Percentiles rank a stretch among this genome's conserved stretches.
These are phyloP conservation scores for Rostrohypoxylon terebratum DNA, from an alignment of 495 filamentous ascomycete genomes.

Conservation along the genomic window DNA sequence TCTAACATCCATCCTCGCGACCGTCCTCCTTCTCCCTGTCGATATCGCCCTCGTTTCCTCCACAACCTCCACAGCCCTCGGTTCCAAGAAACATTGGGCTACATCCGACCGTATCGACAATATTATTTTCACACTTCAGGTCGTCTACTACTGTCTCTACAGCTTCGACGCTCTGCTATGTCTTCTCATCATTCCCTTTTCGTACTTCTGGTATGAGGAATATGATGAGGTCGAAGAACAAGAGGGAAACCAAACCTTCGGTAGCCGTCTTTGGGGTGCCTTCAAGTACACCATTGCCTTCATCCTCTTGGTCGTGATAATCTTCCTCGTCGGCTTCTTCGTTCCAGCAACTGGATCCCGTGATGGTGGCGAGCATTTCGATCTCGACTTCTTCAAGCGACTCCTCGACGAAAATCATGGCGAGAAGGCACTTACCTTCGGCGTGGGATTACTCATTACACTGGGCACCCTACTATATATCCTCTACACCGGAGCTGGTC, in stretches of 20 bases:
- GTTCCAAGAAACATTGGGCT: constrained; percentile 94
- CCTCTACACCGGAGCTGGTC: constrained; percentile 87
- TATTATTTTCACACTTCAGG: constrained; percentile 81
- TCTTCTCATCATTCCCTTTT: constrained; percentile 89
- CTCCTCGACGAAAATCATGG: constrained; percentile 87
- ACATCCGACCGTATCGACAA: constrained; percentile 78
- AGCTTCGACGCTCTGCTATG: constrained; percentile 92
- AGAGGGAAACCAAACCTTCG: constrained; percentile 76
- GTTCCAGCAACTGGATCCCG: constrained; percentile 76
- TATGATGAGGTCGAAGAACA: constrained; percentile 88
- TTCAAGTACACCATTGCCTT: constrained; percentile 93
- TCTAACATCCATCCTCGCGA: constrained; percentile 87
- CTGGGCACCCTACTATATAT: constrained; percentile 86
- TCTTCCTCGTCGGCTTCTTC: constrained; percentile 95
- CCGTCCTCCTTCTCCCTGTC: constrained; percentile 90
- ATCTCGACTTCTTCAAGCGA: constrained; percentile 91
- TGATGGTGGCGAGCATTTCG: constrained; percentile 71
- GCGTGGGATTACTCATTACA: constrained; percentile 83
- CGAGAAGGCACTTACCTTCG: constrained; percentile 91
- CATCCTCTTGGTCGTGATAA: constrained; percentile 77
- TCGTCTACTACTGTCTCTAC: constrained; percentile 94
- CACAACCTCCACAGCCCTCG: constrained; percentile 78
- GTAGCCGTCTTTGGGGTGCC: constrained; percentile 78
- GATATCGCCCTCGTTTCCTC: constrained; percentile 95
- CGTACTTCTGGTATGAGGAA: constrained; percentile 99